These are phyloP conservation scores for Bassia scoparia DNA, from an alignment of 148 eudicot genomes.

Conservation along the genomic window DNA sequence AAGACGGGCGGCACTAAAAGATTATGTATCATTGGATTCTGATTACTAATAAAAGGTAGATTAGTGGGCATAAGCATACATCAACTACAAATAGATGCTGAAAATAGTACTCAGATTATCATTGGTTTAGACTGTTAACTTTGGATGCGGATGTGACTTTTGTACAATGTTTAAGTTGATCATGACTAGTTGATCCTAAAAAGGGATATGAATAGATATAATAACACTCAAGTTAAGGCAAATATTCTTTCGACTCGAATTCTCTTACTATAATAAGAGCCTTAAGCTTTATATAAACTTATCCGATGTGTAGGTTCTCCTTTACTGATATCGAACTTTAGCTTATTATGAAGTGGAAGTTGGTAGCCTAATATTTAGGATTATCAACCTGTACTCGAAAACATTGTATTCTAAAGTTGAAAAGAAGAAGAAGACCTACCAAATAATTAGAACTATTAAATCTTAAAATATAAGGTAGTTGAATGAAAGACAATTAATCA, in stretches of 20 bases:
- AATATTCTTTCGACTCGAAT: background rate
- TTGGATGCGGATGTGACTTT: conserved; percentile 4
- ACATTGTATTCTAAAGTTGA: background rate
- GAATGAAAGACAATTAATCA: background rate
- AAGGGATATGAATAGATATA: background rate
- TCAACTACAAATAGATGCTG: conserved; percentile 11
- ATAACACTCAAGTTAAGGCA: background rate
- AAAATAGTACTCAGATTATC: too few relatives aligned
- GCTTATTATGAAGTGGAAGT: background rate
- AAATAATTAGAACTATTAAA: background rate
- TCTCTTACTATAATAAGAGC: background rate
- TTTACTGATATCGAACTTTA: background rate
- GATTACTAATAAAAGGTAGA: conserved; percentile 7
- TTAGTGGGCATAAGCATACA: conserved; percentile 6
- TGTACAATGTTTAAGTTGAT: background rate
- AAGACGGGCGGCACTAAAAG: background rate
- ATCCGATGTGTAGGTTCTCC: background rate
- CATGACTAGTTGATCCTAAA: background rate
- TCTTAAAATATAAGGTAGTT: background rate
- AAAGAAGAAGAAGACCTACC: conserved; percentile 1
- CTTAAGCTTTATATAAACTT: background rate
- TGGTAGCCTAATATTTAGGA: background rate
- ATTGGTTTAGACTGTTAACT: background rate
- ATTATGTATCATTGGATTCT: conserved; percentile 16
- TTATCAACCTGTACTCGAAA: background rate